These are phyloP conservation scores for Lepidopterella palustris DNA, from an alignment of 495 filamentous ascomycete species.

Conservation along the genomic window DNA sequence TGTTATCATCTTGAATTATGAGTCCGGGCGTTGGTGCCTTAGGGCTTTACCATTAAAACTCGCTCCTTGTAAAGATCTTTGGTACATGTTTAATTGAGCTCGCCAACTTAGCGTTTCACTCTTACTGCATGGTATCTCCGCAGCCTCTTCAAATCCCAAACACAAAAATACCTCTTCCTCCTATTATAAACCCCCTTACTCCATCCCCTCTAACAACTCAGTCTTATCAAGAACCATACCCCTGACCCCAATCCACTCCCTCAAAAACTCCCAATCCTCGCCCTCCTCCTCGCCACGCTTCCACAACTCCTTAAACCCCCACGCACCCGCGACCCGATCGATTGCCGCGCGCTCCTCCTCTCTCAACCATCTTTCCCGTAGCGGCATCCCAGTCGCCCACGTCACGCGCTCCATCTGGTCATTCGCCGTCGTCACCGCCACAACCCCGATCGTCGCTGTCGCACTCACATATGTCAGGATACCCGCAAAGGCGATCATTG, in stretches of 20 bases:
- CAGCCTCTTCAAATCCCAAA: not conserved
- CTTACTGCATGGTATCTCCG: not conserved
- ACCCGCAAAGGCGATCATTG: conserved; percentile 71
- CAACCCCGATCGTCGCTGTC: conserved; percentile 69
- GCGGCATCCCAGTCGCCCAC: conserved; percentile 72
- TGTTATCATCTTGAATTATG: no score
- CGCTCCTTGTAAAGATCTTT: no score
- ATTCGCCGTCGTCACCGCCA: conserved; percentile 78
- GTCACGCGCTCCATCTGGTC: conserved; percentile 91
- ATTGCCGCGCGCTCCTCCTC: conserved; percentile 90
- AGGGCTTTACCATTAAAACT: no score
- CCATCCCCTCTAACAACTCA: conserved; percentile 87
- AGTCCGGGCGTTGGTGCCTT: no score
- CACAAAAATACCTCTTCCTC: not conserved
- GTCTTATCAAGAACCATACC: conserved; percentile 86
- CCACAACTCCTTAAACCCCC: conserved; percentile 79
- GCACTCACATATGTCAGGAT: conserved; percentile 74
- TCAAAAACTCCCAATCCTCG: conserved; percentile 75
- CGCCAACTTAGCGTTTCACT: no score
- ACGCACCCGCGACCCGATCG: conserved; percentile 76
- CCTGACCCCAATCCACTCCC: conserved; percentile 69
- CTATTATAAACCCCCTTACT: conserved; percentile 38
- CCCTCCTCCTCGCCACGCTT: conserved; percentile 86
- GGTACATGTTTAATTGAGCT: no score
- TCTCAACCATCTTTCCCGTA: conserved; percentile 79